A percentile compares a stretch with the other conserved stretches of the same genome.
phyloP scores from a whole-genome alignment of 1,284 basidiomycete genomes.

The Rhizopogon hawkerae region DNA sequence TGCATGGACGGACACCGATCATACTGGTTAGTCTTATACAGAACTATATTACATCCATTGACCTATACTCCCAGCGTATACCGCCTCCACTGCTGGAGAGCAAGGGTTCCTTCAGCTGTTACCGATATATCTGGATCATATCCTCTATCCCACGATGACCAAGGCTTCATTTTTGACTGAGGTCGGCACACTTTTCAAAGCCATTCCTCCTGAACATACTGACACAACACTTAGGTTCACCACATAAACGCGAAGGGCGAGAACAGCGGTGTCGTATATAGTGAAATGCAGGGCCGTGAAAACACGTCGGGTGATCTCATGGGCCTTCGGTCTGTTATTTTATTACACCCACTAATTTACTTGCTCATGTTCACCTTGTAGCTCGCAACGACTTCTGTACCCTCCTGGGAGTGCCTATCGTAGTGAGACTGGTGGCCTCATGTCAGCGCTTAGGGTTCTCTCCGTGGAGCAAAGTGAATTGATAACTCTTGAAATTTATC shows the following conservation, averaged over 20 bases:
- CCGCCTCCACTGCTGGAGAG: slow-evolving; percentile 93
- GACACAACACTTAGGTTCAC: slow-evolving; percentile 53
- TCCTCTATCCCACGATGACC: slow-evolving; percentile 93
- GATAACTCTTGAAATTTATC: not conserved
- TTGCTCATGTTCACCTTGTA: slow-evolving; percentile 24
- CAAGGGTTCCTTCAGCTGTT: slow-evolving; percentile 93
- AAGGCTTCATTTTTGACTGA: slow-evolving; percentile 90
- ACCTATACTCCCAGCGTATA: slow-evolving; percentile 56
- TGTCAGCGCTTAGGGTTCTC: slow-evolving; percentile 83
- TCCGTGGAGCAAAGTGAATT: slow-evolving; percentile 82
- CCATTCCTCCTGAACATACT: not conserved
- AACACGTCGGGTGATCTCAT: slow-evolving; percentile 89
- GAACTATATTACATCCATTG: not conserved
- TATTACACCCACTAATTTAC: slow-evolving; percentile 6
- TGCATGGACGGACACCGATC: slow-evolving; percentile 79
- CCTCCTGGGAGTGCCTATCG: slow-evolving; percentile 82
- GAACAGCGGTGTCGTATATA: slow-evolving; percentile 95
- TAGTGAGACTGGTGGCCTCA: slow-evolving; percentile 94
- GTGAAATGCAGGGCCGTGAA: slow-evolving; percentile 97
- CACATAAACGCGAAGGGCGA: slow-evolving; percentile 89
- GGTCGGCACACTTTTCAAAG: slow-evolving; percentile 31
- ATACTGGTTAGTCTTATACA: slow-evolving; percentile 39
- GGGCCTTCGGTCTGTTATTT: slow-evolving; percentile 59
- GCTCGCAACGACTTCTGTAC: slow-evolving; percentile 75
- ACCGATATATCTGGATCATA: slow-evolving; percentile 95